Conservation (phyloP, 78 protist species). For the Blattamonas nauphoetae region DNA sequence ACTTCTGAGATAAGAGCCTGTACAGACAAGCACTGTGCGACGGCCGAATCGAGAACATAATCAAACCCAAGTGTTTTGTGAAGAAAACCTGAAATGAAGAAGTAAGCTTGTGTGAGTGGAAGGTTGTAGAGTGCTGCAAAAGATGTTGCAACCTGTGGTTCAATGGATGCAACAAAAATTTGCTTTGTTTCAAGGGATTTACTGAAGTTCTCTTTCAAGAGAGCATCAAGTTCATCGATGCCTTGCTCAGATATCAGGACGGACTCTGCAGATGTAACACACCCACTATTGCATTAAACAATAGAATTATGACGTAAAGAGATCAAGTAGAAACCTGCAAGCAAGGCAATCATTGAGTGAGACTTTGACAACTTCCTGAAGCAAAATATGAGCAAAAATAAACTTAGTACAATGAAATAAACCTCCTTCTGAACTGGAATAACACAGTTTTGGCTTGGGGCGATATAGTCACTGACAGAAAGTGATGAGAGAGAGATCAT, state of each 20-base stretch:
- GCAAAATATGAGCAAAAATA: background rate
- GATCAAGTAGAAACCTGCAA: conserved; percentile 2
- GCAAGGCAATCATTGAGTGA: conserved; percentile 5
- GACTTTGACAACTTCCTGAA: background rate
- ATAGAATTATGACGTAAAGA: background rate
- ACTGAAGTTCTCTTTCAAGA: background rate
- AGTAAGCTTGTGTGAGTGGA: background rate
- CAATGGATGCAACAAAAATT: background rate
- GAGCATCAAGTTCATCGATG: background rate
- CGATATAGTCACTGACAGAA: background rate
- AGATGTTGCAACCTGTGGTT: background rate
- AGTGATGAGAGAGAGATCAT: background rate
- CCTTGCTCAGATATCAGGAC: conserved; percentile 12
- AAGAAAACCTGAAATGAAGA: background rate
- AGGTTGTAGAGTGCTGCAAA: background rate
- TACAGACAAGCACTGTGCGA: background rate
- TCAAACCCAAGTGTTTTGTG: background rate
- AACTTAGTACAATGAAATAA: background rate
- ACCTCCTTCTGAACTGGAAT: background rate
- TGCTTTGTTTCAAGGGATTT: background rate
- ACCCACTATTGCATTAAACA: background rate
- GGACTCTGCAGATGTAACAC: conserved; percentile 1
- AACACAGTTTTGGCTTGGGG: conserved; percentile 4
- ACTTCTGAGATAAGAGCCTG: background rate
- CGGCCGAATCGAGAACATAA: background rate